Evolutionary conservation across 371 early-diverging fungal genomes (phyloP).

Genomic region (Capniomyces stellatus): DNA sequence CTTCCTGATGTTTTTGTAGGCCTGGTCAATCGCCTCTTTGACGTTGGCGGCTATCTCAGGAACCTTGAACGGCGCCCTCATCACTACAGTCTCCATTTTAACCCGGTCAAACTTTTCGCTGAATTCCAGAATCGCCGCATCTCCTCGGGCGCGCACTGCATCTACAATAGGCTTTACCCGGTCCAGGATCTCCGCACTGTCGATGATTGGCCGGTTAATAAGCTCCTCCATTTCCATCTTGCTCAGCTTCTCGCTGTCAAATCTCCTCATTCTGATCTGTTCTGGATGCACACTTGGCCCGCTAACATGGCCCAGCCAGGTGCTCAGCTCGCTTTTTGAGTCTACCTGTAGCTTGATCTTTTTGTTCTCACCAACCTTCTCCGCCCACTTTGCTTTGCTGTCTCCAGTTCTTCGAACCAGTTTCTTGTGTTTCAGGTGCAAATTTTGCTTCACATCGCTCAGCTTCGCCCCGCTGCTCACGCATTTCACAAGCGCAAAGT

Average conservation of each 20-base stretch:
- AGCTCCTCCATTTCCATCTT: constrained; percentile 35
- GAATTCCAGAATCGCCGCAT: constrained; percentile 61
- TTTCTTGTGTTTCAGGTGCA: constrained; percentile 66
- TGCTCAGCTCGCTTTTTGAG: constrained; percentile 7
- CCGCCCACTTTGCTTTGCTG: constrained; percentile 62
- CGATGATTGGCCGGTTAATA: constrained; percentile 78
- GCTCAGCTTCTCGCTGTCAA: constrained; percentile 27
- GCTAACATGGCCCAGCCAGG: neutral
- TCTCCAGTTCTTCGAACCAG: constrained; percentile 83
- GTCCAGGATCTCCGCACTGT: constrained; percentile 62
- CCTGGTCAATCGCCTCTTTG: constrained; percentile 76
- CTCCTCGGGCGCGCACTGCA: constrained; percentile 64
- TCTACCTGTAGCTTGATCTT: constrained; percentile 10
- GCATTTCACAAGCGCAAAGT: constrained; percentile 84
- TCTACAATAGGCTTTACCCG: constrained; percentile 82
- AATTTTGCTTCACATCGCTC: constrained; percentile 66
- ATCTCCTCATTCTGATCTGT: constrained; percentile 42
- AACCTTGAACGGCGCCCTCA: constrained; percentile 76
- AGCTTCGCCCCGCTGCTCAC: constrained; percentile 60
- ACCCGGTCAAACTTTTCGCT: constrained; percentile 86
- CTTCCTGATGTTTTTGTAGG: constrained; percentile 74
- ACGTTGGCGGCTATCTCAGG: constrained; percentile 39
- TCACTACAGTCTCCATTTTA: constrained; percentile 39
- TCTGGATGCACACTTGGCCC: constrained; percentile 5
- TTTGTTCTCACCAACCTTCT: constrained; percentile 7